Base-by-base conservation (phyloP, 225 moss, liverwort and hornwort species). In the Sphagnum tenellum region DNA sequence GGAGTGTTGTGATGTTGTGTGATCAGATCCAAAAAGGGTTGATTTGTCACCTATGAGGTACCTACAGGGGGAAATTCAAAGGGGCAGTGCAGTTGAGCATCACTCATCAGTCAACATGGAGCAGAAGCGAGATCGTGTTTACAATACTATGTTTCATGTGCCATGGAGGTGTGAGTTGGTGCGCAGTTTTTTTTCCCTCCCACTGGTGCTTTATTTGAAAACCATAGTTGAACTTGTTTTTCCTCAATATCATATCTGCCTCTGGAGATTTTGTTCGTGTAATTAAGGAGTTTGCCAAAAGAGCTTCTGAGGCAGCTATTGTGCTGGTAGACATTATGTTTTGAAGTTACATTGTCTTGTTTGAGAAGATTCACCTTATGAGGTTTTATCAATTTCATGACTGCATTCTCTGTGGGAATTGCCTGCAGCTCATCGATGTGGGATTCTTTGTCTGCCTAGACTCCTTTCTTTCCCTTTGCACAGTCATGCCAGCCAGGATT, bases 81-180 rank as follows among this genome's bases (percentile, higher is more conserved):
- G 89, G 56, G 98, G 89, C 13, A 90, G 89, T 75, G 74, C 79
- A 54, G 64, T 89, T 57, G 85, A 90, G 80, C 87, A 76, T 58
- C 83, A 93, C 60, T 81, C 89, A 57, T 77, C 88, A 69, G 83
- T 78, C 62, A 90, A 89, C 56, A 93, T 81, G 52, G 93, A 93
- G 46, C 93, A 90, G 69, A 86, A 84, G 69, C 78, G 98, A 71
- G 93, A 93, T 71, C 87, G 87, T 50, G 89, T 98, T 60, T 98
- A 98, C 62, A 98, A 93, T 62, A 98, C 98, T 2, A 98, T 98
- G 98, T 98, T 98, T 79, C 93, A 93, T 66, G 90, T 93, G 13
- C 98, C 98, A 12, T 98, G 98, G 98, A 88, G 98, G 69, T 98
- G 98, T 83, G 98, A 93, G 76, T 82, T 98, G 90, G 96, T 98